Percentiles rank a stretch among this genome's conserved stretches.
phyloP scores from a whole-genome alignment of 257 asterid genomes.

The Parsonsia alboflavescens region DNA sequence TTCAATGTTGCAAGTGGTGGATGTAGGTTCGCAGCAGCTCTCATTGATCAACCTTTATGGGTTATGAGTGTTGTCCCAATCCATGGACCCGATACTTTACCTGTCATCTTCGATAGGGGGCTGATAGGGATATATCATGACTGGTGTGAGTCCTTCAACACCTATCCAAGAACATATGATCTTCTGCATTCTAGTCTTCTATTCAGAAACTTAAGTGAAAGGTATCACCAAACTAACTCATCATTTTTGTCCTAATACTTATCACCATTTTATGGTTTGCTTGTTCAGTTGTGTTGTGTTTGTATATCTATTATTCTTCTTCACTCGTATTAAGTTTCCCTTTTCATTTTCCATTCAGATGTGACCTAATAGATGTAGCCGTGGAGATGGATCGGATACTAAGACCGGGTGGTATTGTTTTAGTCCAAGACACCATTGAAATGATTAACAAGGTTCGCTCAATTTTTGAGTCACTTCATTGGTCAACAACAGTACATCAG shows the following conservation, averaged over 20 bases:
- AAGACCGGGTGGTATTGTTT: conserved; percentile 81
- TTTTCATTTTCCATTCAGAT: conserved; percentile 42
- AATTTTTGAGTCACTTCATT: conserved; percentile 64
- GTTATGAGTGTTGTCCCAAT: conserved; percentile 87
- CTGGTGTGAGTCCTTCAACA: conserved; percentile 91
- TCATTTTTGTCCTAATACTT: too few relatives aligned
- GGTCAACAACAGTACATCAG: conserved; percentile 62
- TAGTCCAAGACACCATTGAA: conserved; percentile 71
- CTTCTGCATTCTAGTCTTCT: conserved; percentile 87
- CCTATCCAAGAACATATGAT: conserved; percentile 90
- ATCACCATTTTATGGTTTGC: too few relatives aligned
- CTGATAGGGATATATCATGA: conserved; percentile 90
- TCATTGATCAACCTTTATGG: conserved; percentile 59
- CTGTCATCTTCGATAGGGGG: conserved; percentile 81
- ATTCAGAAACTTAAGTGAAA: conserved; percentile 55
- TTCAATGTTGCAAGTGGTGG: conserved; percentile 2
- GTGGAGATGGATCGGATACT: conserved; percentile 81
- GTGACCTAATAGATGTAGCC: conserved; percentile 63
- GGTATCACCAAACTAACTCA: conserved; percentile 31
- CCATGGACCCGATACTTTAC: conserved; percentile 61
- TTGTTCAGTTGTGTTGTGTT: neutral
- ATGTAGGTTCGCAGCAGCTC: conserved; percentile 85
- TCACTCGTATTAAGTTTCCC: neutral
- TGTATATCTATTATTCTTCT: neutral
- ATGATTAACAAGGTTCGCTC: conserved; percentile 43